Evolutionary conservation across 257 asterid genomes (phyloP).

Genomic region (Solanum medicagineum): DNA sequence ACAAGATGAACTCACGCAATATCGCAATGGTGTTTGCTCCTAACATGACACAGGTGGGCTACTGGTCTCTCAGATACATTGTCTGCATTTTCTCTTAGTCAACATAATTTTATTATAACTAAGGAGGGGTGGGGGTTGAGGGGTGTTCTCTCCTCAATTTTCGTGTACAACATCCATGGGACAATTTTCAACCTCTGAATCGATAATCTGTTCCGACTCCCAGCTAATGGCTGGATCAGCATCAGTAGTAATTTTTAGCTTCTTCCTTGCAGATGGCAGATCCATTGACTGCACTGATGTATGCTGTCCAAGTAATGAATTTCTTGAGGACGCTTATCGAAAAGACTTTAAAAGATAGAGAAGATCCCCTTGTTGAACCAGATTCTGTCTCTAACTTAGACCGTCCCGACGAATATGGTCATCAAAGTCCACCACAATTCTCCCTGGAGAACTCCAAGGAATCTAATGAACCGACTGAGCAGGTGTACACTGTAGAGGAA

Average conservation of each 20-base stretch:
- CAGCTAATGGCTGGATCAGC: neutral
- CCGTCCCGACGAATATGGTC: constrained; percentile 57
- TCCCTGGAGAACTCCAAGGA: constrained; percentile 10
- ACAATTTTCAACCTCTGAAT: too few relatives aligned
- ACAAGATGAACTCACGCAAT: constrained; percentile 93
- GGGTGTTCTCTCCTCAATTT: neutral
- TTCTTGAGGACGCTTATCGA: constrained; percentile 76
- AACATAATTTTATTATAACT: neutral
- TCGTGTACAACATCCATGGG: neutral
- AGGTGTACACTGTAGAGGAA: constrained; percentile 19
- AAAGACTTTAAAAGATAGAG: constrained; percentile 66
- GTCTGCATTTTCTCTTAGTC: neutral
- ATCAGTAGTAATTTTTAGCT: neutral
- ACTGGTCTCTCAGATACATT: neutral
- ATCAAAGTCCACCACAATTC: constrained; percentile 31
- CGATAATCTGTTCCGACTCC: too few relatives aligned
- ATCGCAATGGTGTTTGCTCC: constrained; percentile 99
- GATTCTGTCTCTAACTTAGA: constrained; percentile 19
- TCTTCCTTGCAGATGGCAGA: constrained; percentile 61
- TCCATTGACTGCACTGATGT: constrained; percentile 83
- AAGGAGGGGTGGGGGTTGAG: neutral
- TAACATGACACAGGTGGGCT: constrained; percentile 84
- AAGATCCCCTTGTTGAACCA: constrained; percentile 38
- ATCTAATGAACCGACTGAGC: constrained; percentile 18
- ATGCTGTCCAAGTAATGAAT: constrained; percentile 94